Evolutionary conservation across 495 filamentous ascomycete genomes (phyloP).

Genomic region (Aspergillus mulundensis): DNA sequence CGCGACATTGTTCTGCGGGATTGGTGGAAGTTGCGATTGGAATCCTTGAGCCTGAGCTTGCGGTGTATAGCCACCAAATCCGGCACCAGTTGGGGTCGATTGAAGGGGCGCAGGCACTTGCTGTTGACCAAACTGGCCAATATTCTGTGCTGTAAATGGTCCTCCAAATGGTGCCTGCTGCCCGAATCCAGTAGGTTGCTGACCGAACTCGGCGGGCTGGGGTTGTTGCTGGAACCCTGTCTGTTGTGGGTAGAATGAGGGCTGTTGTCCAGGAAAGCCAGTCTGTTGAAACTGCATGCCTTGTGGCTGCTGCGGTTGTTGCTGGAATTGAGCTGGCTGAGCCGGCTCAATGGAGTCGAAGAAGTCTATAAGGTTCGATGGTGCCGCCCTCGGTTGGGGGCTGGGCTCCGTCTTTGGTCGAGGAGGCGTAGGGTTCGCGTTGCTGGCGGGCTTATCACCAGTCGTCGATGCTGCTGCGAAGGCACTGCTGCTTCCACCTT

Average conservation of each 20-base stretch:
- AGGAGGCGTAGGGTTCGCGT: constrained; percentile 15
- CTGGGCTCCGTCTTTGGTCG: constrained; percentile 26
- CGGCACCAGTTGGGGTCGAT: constrained; percentile 66
- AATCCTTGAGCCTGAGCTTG: constrained; percentile 54
- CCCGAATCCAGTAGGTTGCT: constrained; percentile 24
- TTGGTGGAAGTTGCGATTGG: constrained; percentile 49
- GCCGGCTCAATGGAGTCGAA: constrained; percentile 94
- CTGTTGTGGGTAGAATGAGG: constrained; percentile 31
- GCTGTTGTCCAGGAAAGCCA: constrained; percentile 24
- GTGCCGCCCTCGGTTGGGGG: constrained; percentile 49
- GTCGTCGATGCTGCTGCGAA: constrained; percentile 20
- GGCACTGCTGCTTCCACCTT: constrained; percentile 41
- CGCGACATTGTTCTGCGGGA: constrained; percentile 62
- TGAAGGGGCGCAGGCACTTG: constrained; percentile 50
- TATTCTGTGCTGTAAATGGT: constrained; percentile 45
- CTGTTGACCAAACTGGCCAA: constrained; percentile 52
- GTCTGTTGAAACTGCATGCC: constrained; percentile 16
- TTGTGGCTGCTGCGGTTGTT: constrained; percentile 26
- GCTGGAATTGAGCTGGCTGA: constrained; percentile 67
- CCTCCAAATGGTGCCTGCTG: constrained; percentile 31
- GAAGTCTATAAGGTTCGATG: constrained; percentile 91
- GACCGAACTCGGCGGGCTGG: not conserved
- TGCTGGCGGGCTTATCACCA: constrained; percentile 20
- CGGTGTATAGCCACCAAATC: constrained; percentile 81
- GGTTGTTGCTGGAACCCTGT: constrained; percentile 25